These are phyloP conservation scores for Neolecta irregularis DNA, from an alignment of 1,139 yeast genomes.

Conservation along the genomic window DNA sequence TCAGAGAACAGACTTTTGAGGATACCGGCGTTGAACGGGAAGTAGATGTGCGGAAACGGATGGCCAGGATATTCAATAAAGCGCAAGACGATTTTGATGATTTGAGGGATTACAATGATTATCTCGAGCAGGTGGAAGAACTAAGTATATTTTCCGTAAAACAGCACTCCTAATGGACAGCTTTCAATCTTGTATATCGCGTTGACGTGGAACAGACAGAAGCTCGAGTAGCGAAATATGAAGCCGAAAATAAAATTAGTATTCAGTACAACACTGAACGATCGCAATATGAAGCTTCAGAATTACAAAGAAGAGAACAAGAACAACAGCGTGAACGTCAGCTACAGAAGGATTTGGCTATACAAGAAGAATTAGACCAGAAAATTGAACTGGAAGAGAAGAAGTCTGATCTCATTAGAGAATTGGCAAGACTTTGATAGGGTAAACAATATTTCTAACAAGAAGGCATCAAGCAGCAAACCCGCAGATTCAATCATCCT, in stretches of 20 bases:
- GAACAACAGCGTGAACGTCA: conserved; percentile 33
- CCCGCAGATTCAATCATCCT: conserved; percentile 36
- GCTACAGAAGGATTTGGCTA: conserved; percentile 24
- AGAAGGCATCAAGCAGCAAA: conserved; percentile 51
- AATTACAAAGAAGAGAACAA: conserved; percentile 56
- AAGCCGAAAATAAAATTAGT: conserved; percentile 55
- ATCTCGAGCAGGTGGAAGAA: conserved; percentile 70
- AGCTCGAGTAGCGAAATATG: conserved; percentile 50
- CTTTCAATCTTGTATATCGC: conserved; percentile 59
- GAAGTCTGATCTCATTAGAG: conserved; percentile 52
- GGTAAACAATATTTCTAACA: conserved; percentile 36
- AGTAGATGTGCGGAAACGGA: conserved; percentile 74
- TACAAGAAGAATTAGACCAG: conserved; percentile 25
- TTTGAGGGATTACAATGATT: conserved; percentile 49
- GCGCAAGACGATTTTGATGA: conserved; percentile 56
- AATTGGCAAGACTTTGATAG: conserved; percentile 40
- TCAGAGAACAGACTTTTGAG: conserved; percentile 83
- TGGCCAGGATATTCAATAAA: conserved; percentile 66
- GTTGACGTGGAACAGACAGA: conserved; percentile 63
- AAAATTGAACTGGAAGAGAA: conserved; percentile 31
- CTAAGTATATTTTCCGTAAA: conserved; percentile 24
- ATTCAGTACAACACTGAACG: conserved; percentile 63
- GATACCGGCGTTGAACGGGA: conserved; percentile 81
- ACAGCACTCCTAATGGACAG: not conserved
- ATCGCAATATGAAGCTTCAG: conserved; percentile 47